Evolutionary conservation across 352 stramenopile genomes (phyloP), one percentile per base, ranked within the genome.

Genomic region (Globisporangium uncinulatum): DNA sequence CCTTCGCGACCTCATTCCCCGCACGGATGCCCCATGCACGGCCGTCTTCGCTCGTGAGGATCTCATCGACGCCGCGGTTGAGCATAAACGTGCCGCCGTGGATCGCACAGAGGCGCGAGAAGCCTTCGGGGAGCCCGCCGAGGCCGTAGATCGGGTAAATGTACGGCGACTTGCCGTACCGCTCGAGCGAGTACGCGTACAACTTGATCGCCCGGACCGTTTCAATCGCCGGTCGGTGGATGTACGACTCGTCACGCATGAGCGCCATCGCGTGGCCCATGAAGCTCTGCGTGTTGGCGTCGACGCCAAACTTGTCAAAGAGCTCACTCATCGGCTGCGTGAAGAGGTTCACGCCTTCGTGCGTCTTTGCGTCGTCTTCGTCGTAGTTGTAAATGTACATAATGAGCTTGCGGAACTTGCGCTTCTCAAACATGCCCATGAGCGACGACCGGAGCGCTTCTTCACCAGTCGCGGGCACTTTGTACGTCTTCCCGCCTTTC

Each of bases 41-140:
- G 56, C 93, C 95, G 51, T 95, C 84, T 68, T 98, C 87, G 56
- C 95, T 97, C 20, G 42, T 47, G n/a, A 99, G 65, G 47, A 98
- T 86, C 70, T 97, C 87, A 53, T 96, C 87, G 14, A 99, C 91
- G 54, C 92, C 84, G 55, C 94, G 94, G 77, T 99, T 98, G 29
- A 99, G 87, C 97, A 99, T 99, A 70, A 99, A 99, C 44, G 97
- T 99, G 63, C 97, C 96, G 57, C 97, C 97, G 77, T 99, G 94
- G 73, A 99, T 98, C 19, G 97, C 97, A 65, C 95, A 99, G 7
- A 99, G 91, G 44, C 97, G 92, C 59, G 96, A 99, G 74, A 99
- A 99, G 56, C 96, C 97, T 76, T 99, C 97, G 6, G 97, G 97
- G 44, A 99, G 79, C 29, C 96, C 96, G 39, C 96, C 96, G 42